Base-by-base conservation (phyloP, 176 grass and related monocot genomes). In the Musa acuminata region DNA sequence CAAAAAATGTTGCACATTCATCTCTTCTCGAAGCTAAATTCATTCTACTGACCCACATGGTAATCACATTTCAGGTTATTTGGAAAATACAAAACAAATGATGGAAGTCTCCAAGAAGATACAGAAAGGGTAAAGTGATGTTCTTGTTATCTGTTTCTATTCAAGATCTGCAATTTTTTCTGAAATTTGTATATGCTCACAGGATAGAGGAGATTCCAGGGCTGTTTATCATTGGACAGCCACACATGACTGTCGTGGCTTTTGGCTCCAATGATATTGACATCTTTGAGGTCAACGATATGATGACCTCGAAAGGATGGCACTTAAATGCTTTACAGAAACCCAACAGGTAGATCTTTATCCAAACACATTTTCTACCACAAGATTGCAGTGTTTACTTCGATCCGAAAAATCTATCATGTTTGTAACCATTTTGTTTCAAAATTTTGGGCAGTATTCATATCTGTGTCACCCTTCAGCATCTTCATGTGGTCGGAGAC, bases 201-300 rank as follows among this genome's bases (percentile, higher is more conserved):
- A 98, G 95, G 64, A 91, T 98, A 80, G 84, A 85, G 67, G 90
- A 91, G 11, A 98, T 93, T 43, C 78, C 88, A 57, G 88, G 81
- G 52, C 77, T 98, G 53, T 98, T 85, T 83, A 83, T 98, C 58
- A 78, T 98, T 17, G 95, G 95, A 59, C 93, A 93, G 35, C 95
- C 95, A 49, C 85, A 93, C 35, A 92, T 92, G 83, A 98, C 90
- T 0, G 80, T 98, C 25, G 85, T 98, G 67, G 95, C 95, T 54
- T 98, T 98, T 74, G 88, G 84, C 51, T 91, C 90, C 8, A 78
- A 89, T 74, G 71, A 52, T 17, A 69, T 93, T 14, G 86, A 93
- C 83, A 98, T 98, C 62, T 98, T 98, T 82, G 95, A 98, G 87
- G 90, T 98, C 26, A 98, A 98, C 67, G 95, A 98, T 84, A 78